Evolutionary conservation across 257 asterid genomes (phyloP).

Genomic region (Perilla frutescens): DNA sequence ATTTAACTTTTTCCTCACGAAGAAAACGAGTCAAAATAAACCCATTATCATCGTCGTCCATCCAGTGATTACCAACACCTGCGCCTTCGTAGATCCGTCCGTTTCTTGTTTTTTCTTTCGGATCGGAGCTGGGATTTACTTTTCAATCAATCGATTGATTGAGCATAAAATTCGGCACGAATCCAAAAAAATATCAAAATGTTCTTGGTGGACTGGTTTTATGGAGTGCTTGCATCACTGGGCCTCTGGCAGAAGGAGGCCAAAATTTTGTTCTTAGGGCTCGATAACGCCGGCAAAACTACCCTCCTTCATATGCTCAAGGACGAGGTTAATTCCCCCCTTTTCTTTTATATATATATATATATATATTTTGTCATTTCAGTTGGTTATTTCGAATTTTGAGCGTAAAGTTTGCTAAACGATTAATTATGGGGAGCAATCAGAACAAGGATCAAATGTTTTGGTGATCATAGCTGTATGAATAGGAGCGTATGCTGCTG

Average conservation of each 20-base stretch:
- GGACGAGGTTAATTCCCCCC: slow-evolving; percentile 61
- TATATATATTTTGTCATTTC: background rate
- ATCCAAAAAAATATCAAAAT: slow-evolving; percentile 31
- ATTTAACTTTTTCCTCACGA: background rate
- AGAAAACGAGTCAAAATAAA: background rate
- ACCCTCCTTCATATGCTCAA: slow-evolving; percentile 89
- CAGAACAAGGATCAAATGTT: background rate
- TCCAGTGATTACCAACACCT: too few species aligned
- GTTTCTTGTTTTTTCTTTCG: background rate
- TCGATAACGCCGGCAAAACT: slow-evolving; percentile 90
- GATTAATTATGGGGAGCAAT: background rate
- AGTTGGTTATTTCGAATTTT: background rate
- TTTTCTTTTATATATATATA: background rate
- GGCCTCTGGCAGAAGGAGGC: slow-evolving; percentile 95
- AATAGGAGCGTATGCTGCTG: background rate
- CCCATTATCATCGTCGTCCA: background rate
- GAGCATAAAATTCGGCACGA: background rate
- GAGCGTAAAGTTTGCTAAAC: background rate
- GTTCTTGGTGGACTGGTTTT: slow-evolving; percentile 90
- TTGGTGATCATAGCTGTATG: background rate
- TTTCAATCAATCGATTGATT: slow-evolving; percentile 22
- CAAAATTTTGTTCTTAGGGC: slow-evolving; percentile 80
- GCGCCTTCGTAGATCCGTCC: slow-evolving; percentile 6
- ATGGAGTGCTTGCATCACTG: slow-evolving; percentile 78
- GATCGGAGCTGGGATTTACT: slow-evolving; percentile 30